These are phyloP conservation scores for Dioszegia crocea DNA, from an alignment of 768 basidiomycete species.

Conservation along the genomic window DNA sequence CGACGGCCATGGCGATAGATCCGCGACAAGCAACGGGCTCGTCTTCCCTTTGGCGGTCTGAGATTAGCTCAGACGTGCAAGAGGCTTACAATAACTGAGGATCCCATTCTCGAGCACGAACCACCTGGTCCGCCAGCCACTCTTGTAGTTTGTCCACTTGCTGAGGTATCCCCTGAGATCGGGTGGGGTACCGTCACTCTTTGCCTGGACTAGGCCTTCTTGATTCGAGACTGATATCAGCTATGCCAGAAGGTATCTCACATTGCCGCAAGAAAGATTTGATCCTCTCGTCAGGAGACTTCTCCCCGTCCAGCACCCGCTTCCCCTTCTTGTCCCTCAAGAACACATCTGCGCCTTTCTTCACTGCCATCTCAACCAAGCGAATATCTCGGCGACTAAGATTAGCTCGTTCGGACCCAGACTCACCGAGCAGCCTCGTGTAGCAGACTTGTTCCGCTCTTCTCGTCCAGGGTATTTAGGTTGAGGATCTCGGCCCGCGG, in stretches of 20 bases:
- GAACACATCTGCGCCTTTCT: slow-evolving; percentile 84
- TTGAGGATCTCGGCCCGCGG: slow-evolving; percentile 68
- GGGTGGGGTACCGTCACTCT: slow-evolving; percentile 39
- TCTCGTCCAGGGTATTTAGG: slow-evolving; percentile 72
- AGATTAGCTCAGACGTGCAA: slow-evolving; percentile 50
- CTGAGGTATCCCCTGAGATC: slow-evolving; percentile 52
- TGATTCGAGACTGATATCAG: slow-evolving; percentile 65
- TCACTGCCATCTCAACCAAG: slow-evolving; percentile 75
- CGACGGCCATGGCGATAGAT: slow-evolving; percentile 79
- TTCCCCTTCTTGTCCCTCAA: slow-evolving; percentile 71
- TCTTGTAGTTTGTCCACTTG: slow-evolving; percentile 89
- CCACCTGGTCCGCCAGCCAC: slow-evolving; percentile 84
- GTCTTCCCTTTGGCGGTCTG: slow-evolving; percentile 81
- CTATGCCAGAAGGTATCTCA: slow-evolving; percentile 50
- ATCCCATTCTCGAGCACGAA: slow-evolving; percentile 83
- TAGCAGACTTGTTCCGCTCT: slow-evolving; percentile 70
- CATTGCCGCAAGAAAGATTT: slow-evolving; percentile 78
- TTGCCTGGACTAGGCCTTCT: slow-evolving; percentile 60
- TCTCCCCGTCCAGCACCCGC: slow-evolving; percentile 61
- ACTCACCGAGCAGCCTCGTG: slow-evolving; percentile 69
- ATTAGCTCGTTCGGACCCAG: not conserved
- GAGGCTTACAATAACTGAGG: slow-evolving; percentile 55
- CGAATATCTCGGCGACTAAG: slow-evolving; percentile 68
- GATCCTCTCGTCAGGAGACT: slow-evolving; percentile 70
- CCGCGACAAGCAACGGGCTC: slow-evolving; percentile 80